Evolutionary conservation across 192 early-diverging fungal genomes (phyloP), one percentile per base, ranked within the genome.

Genomic region (Backusella westeae): DNA sequence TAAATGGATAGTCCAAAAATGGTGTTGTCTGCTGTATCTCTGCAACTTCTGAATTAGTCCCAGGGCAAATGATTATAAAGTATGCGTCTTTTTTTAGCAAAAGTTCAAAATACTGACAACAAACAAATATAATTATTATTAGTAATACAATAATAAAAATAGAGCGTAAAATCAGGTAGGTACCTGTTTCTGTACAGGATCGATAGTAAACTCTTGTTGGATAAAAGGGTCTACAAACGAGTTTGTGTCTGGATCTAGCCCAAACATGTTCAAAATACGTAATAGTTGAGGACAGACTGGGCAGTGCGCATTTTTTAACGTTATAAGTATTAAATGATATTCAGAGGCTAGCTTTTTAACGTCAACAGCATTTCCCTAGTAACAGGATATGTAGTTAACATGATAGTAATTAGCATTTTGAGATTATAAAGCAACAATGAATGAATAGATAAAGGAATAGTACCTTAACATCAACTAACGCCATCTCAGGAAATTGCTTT

Each of bases 51-150:
- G 23, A n/a, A 6, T 35, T 35, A 5, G 72, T 42, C 26, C 82
- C 82, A n/a, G 82, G 82, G 42, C 82, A 83, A 34, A 83, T 63
- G 17, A 78, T 49, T 26, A 83, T 68, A 65, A 76, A 83, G 53
- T 83, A 83, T 9, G 82, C 82, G 53, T 83, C 82, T 12, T 77
- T 67, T 71, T 39, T 42, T 65, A 83, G 53, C 21, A 83, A 41
- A 17, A 81, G 65, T 14, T 67, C 41, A 70, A 74, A 77, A 53
- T 77, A 81, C 80, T 81, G 34, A 23, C 67, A 68, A 36, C 19
- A 68, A 68, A 68, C 35, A 68, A 73, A 36, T 26, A 42, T 71
- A 29, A 73, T 35, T 26, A 42, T 46, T 10, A 42, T 71, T 42
- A 71, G 29, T 26, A 71, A 71, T 38, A 9, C 8, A 38, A 44